Percentiles rank a stretch among this genome's conserved stretches.
phyloP scores from a whole-genome alignment of 2,329 filamentous ascomycete genomes.

The Karstenula rhodostoma region DNA sequence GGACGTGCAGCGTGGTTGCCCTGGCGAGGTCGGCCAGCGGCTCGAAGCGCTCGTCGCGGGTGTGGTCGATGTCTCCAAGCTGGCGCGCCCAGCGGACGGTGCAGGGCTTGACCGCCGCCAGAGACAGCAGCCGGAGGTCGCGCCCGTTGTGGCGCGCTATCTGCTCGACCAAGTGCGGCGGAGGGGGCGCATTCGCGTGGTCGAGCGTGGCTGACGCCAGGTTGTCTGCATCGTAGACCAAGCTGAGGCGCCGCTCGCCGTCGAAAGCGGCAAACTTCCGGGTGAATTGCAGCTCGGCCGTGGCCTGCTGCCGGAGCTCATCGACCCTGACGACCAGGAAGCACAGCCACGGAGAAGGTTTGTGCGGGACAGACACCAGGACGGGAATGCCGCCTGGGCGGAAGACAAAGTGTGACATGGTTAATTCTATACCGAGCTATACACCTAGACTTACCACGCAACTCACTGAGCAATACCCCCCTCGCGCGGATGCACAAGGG shows the following conservation, averaged over 20 bases:
- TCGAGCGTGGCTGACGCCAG: neutral
- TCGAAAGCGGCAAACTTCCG: neutral
- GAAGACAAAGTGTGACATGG: constrained; percentile 7
- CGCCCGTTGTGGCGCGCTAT: neutral
- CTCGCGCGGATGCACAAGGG: neutral
- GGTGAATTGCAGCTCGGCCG: constrained; percentile 1
- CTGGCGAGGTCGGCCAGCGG: neutral
- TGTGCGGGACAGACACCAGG: neutral
- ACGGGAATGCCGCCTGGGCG: constrained; percentile 9
- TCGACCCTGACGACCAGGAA: neutral
- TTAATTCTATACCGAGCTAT: constrained; percentile 4
- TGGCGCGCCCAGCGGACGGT: neutral
- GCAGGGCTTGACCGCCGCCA: neutral
- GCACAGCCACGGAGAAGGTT: neutral
- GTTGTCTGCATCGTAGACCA: constrained; percentile 11
- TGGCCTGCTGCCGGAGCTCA: constrained; percentile 6
- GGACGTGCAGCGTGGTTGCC: neutral
- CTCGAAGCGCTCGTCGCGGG: neutral
- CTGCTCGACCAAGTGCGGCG: neutral
- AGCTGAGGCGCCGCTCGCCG: neutral
- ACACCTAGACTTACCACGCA: neutral
- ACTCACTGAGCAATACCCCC: neutral
- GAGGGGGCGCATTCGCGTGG: neutral
- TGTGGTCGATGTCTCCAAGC: neutral
- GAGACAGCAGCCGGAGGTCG: neutral